phyloP scores from a whole-genome alignment of 148 eudicot genomes.

The Fagopyrum esculentum region DNA sequence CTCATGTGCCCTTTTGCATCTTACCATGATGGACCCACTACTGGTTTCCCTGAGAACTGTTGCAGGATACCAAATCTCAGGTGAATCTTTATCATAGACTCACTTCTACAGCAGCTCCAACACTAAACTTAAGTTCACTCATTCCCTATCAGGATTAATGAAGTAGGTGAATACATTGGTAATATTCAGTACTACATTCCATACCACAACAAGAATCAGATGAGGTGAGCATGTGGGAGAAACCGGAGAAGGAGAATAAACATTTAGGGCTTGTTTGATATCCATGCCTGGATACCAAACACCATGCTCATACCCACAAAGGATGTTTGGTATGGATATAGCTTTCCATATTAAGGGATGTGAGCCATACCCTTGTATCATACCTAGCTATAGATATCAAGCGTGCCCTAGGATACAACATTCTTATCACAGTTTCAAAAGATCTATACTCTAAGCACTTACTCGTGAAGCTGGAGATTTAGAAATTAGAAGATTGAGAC shows the following conservation, averaged over 20 bases:
- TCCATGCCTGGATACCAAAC: no score
- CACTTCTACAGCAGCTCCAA: conserved; percentile 37
- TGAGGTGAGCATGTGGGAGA: neutral
- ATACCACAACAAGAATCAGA: neutral
- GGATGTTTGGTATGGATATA: no score
- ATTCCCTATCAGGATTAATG: conserved; percentile 24
- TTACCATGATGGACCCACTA: conserved; percentile 26
- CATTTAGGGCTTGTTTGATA: neutral
- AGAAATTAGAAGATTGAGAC: neutral
- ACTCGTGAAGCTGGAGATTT: neutral
- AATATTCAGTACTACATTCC: neutral
- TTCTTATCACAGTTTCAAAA: neutral
- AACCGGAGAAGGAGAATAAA: neutral
- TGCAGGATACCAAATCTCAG: conserved; percentile 24
- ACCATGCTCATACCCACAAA: no score
- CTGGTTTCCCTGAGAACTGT: conserved; percentile 16
- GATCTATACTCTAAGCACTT: neutral
- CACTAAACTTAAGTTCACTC: conserved; percentile 22
- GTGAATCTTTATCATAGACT: conserved; percentile 23
- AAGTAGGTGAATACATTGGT: conserved; percentile 18
- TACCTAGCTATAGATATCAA: no score
- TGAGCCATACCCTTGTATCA: no score
- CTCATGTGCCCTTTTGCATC: conserved; percentile 22
- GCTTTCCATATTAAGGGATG: no score
- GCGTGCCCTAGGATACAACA: no score